These are phyloP conservation scores for Arthrobotrys entomopaga DNA, from an alignment of 2,329 filamentous ascomycete genomes.

Conservation along the genomic window DNA sequence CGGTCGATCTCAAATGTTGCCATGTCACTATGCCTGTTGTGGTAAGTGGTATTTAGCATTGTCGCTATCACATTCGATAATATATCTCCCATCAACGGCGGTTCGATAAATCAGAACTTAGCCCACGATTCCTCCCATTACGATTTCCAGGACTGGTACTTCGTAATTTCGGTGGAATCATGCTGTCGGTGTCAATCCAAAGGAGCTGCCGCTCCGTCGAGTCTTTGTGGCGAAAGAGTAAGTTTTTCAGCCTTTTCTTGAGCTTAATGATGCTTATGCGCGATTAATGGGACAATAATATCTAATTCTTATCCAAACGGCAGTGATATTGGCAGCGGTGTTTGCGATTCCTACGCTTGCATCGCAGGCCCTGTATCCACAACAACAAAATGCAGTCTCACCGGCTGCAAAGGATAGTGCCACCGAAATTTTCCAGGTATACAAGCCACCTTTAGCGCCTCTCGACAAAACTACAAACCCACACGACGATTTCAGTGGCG, in stretches of 20 bases:
- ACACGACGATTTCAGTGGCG: constrained; percentile 45
- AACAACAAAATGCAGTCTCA: constrained; percentile 34
- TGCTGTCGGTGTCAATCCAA: too few relatives aligned
- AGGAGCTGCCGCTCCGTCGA: too few relatives aligned
- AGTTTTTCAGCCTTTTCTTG: neutral
- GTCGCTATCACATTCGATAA: neutral
- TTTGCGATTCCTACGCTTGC: constrained; percentile 22
- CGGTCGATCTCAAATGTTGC: constrained; percentile 1
- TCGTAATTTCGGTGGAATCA: too few relatives aligned
- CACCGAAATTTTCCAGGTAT: constrained; percentile 50
- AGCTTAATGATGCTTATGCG: too few relatives aligned
- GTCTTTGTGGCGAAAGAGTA: neutral
- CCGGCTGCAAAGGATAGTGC: constrained; percentile 8
- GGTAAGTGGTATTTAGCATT: constrained; percentile 9
- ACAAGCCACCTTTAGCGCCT: constrained; percentile 35
- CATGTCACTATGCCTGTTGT: constrained; percentile 4
- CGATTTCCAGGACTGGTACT: neutral
- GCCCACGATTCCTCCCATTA: neutral
- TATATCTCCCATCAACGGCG: neutral
- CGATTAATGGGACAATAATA: too few relatives aligned
- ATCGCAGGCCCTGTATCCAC: constrained; percentile 8
- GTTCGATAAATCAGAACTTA: neutral
- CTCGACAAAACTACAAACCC: constrained; percentile 24
- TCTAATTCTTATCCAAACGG: too few relatives aligned
- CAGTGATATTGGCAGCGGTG: neutral